Evolutionary conservation across 2,329 filamentous ascomycete genomes (phyloP).

Genomic region (Diaporthe vaccinii): DNA sequence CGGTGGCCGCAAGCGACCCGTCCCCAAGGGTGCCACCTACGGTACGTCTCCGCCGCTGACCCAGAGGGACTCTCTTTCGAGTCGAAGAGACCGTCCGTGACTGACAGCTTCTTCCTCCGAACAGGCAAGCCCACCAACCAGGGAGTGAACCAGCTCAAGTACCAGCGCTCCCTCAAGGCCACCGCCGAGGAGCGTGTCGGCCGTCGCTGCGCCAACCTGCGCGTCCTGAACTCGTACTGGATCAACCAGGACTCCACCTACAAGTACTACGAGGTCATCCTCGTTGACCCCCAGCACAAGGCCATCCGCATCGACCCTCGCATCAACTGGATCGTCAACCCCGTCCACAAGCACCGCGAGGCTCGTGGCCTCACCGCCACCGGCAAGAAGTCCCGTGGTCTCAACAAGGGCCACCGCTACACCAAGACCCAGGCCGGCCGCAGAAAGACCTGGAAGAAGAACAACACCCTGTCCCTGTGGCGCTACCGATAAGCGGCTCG

Average conservation of each 20-base stretch:
- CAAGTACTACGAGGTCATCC: slow-evolving; percentile 99
- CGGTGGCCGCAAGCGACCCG: slow-evolving; percentile 98
- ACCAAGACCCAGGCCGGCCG: slow-evolving; percentile 97
- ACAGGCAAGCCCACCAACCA: slow-evolving; percentile 99
- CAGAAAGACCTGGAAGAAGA: slow-evolving; percentile 99
- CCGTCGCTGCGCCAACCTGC: slow-evolving; percentile 98
- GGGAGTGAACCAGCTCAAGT: slow-evolving; percentile 99
- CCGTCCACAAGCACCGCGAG: slow-evolving; percentile 99
- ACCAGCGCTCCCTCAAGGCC: slow-evolving; percentile 98
- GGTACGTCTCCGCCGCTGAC: slow-evolving; percentile 66
- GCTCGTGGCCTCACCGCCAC: slow-evolving; percentile 95
- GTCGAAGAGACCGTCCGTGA: not conserved
- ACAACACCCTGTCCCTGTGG: slow-evolving; percentile 99
- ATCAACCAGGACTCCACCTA: slow-evolving; percentile 99
- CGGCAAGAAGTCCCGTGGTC: slow-evolving; percentile 99
- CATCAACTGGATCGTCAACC: slow-evolving; percentile 99
- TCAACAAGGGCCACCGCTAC: slow-evolving; percentile 99
- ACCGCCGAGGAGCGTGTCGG: slow-evolving; percentile 99
- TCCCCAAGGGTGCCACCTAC: slow-evolving; percentile 97
- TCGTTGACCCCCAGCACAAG: slow-evolving; percentile 99
- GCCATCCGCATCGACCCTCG: slow-evolving; percentile 98
- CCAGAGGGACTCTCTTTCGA: not conserved
- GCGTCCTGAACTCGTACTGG: slow-evolving; percentile 99
- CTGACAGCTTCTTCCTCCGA: slow-evolving; percentile 39
- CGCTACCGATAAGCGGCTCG: slow-evolving; percentile 83